Percentiles rank a stretch among this genome's conserved stretches.
Evolutionary conservation across 2,329 filamentous ascomycete species (phyloP).

Genomic region (Cladobotryum protrusum): DNA sequence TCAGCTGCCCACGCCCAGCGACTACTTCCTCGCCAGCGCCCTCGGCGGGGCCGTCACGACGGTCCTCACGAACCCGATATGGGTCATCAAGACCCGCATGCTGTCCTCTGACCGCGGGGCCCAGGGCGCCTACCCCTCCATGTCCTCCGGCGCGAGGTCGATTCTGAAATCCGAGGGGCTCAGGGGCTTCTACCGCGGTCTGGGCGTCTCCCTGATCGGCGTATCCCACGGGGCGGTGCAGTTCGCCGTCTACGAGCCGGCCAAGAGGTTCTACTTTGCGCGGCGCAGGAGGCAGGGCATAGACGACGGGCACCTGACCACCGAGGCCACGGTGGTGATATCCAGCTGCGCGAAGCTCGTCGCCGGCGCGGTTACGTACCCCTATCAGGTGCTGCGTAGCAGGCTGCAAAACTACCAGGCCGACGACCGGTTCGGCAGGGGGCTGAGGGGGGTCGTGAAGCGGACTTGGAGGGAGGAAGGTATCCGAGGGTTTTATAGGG

Average conservation of each 20-base stretch:
- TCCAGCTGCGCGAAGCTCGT: constrained; percentile 79
- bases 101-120: constrained; percentile 71
- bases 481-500: constrained; percentile 80
- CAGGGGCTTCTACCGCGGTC: constrained; percentile 79
- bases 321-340: constrained; percentile 72
- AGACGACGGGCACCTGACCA: constrained; percentile 43
- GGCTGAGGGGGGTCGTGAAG: constrained; percentile 61
- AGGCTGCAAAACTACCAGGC: constrained; percentile 86
- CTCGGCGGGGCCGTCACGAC: constrained; percentile 67
- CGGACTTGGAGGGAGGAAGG: constrained; percentile 79
- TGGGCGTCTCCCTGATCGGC: constrained; percentile 75
- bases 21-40: constrained; percentile 79
- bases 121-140: constrained; percentile 73
- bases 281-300: constrained; percentile 22
- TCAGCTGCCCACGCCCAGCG: constrained; percentile 41
- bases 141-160: constrained; percentile 61
- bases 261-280: constrained; percentile 52
- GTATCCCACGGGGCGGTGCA: constrained; percentile 91
- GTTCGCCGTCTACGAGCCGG: constrained; percentile 86
- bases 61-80: constrained; percentile 85
- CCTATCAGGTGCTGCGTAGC: constrained; percentile 87
- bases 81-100: constrained; percentile 98
- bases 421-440: constrained; percentile 63
- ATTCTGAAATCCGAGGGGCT: constrained; percentile 68
- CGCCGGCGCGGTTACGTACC: constrained; percentile 86